phyloP scores from a whole-genome alignment of 345 rosid genomes.

The Clarkia xantiana region DNA sequence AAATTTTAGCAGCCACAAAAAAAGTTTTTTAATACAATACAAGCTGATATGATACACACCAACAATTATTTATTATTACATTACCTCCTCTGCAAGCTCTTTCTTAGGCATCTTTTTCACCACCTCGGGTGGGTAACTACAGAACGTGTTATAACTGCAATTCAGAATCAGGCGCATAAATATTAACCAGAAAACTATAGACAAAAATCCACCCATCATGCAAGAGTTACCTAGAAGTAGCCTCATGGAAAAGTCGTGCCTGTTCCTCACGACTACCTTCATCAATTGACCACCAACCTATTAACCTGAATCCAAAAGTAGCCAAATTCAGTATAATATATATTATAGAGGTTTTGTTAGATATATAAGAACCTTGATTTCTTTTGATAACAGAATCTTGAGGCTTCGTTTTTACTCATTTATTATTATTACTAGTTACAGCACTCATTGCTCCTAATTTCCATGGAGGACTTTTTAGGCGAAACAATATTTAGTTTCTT shows the following conservation, averaged over 20 bases:
- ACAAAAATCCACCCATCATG: too few relatives aligned
- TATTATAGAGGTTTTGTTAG: neutral
- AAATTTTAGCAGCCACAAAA: neutral
- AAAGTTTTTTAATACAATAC: too few relatives aligned
- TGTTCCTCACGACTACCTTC: conserved; percentile 93
- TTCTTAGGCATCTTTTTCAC: conserved; percentile 92
- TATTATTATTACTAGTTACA: too few relatives aligned
- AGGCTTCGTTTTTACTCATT: too few relatives aligned
- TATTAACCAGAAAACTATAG: neutral
- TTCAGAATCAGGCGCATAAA: neutral
- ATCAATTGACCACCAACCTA: conserved; percentile 99
- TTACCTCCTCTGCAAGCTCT: conserved; percentile 95
- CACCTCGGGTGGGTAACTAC: conserved; percentile 86
- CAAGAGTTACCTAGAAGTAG: conserved; percentile 48
- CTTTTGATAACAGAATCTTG: too few relatives aligned
- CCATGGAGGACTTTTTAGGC: too few relatives aligned
- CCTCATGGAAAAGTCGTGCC: conserved; percentile 60
- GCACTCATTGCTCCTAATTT: too few relatives aligned
- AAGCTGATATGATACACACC: too few relatives aligned
- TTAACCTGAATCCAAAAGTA: conserved; percentile 31
- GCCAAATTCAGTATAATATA: neutral
- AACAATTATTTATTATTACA: neutral
- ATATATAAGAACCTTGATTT: too few relatives aligned
- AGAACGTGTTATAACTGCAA: conserved; percentile 81
- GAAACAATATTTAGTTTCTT: neutral